A percentile compares a stretch with the other conserved stretches of the same genome.
Conservation (phyloP, 306 rosid species). For the Benincasa hispida region DNA sequence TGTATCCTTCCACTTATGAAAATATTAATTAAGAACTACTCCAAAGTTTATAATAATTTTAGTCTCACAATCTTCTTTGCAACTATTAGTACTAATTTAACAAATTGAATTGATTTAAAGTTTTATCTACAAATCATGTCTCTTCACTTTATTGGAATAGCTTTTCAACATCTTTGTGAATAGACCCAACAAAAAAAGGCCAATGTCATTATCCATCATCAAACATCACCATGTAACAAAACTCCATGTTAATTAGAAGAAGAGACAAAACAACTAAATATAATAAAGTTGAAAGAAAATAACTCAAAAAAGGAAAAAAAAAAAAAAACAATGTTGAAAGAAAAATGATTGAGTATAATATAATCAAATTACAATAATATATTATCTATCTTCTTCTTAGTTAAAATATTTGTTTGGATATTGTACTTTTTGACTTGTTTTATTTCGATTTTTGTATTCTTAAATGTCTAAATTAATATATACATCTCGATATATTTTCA, state of each 20-base stretch:
- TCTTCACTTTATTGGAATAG: background rate
- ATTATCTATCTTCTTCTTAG: too few relatives aligned
- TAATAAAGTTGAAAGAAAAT: background rate
- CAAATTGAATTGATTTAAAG: background rate
- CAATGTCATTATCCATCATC: background rate
- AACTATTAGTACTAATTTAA: background rate
- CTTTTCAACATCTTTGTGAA: background rate
- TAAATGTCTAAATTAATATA: too few relatives aligned
- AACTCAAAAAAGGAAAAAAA: too few relatives aligned
- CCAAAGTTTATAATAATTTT: too few relatives aligned
- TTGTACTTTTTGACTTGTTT: too few relatives aligned
- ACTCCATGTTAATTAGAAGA: background rate
- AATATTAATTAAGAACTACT: too few relatives aligned
- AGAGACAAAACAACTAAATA: background rate
- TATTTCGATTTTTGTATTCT: too few relatives aligned
- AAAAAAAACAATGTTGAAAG: background rate
- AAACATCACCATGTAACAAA: background rate
- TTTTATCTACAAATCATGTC: background rate
- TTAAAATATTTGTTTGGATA: too few relatives aligned
- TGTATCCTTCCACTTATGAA: background rate
- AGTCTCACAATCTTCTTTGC: too few relatives aligned
- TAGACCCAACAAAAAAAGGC: background rate
- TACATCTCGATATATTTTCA: too few relatives aligned
- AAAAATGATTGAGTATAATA: background rate
- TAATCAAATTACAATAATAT: too few relatives aligned